These are phyloP conservation scores for Ricinus communis DNA, from an alignment of 345 rosid species.

Conservation along the genomic window DNA sequence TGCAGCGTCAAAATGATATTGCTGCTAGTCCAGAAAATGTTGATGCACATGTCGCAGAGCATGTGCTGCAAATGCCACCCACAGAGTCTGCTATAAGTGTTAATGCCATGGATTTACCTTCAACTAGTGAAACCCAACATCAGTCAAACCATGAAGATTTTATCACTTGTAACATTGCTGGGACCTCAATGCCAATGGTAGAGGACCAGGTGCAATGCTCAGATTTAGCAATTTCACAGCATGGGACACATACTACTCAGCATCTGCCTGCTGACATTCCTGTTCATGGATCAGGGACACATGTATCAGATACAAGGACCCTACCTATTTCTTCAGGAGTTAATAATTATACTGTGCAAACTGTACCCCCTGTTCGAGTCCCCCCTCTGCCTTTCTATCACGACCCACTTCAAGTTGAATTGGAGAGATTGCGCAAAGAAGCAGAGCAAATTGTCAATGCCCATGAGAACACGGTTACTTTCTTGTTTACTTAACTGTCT, in stretches of 20 bases:
- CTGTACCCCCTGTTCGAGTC: constrained; percentile 21
- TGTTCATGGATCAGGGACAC: constrained; percentile 11
- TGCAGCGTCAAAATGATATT: constrained; percentile 1
- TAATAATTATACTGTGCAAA: constrained; percentile 27
- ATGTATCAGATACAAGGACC: constrained; percentile 22
- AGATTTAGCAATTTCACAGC: constrained; percentile 20
- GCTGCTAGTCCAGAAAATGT: constrained; percentile 8
- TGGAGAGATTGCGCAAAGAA: constrained; percentile 46
- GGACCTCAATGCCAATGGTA: constrained; percentile 14
- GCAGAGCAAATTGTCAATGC: constrained; percentile 30
- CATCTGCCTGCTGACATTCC: constrained; percentile 17
- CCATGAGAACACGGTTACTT: constrained; percentile 44
- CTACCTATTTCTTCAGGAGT: constrained; percentile 19
- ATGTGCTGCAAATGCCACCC: constrained; percentile 17
- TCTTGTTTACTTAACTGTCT: constrained; percentile 17
- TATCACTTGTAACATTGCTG: constrained; percentile 5
- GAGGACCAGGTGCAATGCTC: constrained; percentile 20
- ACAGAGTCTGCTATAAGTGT: constrained; percentile 7
- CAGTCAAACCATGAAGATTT: constrained; percentile 19
- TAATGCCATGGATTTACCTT: constrained; percentile 18
- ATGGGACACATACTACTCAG: constrained; percentile 7
- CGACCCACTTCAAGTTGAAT: constrained; percentile 63
- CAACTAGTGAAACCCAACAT: constrained; percentile 22
- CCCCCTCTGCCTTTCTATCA: constrained; percentile 20
- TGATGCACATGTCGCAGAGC: constrained; percentile 8